Base-by-base conservation (phyloP, 2,329 filamentous ascomycete genomes). In the Hymenoscyphus linearis region DNA sequence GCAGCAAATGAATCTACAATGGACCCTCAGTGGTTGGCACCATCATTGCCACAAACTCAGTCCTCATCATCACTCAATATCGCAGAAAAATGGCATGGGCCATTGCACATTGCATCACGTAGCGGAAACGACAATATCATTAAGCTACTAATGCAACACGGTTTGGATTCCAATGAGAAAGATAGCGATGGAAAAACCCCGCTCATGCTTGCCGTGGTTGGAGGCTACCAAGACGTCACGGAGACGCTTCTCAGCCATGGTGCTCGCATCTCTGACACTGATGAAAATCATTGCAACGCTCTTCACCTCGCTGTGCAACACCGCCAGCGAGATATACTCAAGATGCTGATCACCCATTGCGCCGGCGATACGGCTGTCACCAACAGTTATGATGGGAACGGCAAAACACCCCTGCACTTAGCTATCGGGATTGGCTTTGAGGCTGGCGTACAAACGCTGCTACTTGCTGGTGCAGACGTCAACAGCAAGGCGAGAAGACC, bases 31-130 rank as follows among this genome's bases (percentile, higher is more conserved):
- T n/a, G n/a, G n/a, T n/a, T n/a, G n/a, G n/a, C n/a, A n/a, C n/a
- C n/a, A n/a, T n/a, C n/a, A n/a, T n/a, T n/a, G n/a, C n/a, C n/a
- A n/a, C n/a, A n/a, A n/a, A n/a, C n/a, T n/a, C n/a, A n/a, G n/a
- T n/a, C n/a, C n/a, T n/a, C n/a, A n/a, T n/a, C n/a, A n/a, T n/a
- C n/a, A n/a, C n/a, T n/a, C n/a, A n/a, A n/a, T n/a, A n/a, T n/a
- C n/a, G n/a, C n/a, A n/a, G n/a, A n/a, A n/a, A n/a, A n/a, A n/a
- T n/a, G n/a, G n/a, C n/a, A n/a, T n/a, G n/a, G n/a, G n/a, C n/a
- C n/a, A n/a, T n/a, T 64, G 27, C 52, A 61, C 22, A 36, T 64
- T 10, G 62, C 62, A 13, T 47, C 55, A 14, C 50, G 62, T 52
- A 53, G 40, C 9, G 25, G 34, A 14, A 31, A 52, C 54, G n/a